Conservation (phyloP, 139 green algal genomes). For the Chlorella sorokiniana region DNA sequence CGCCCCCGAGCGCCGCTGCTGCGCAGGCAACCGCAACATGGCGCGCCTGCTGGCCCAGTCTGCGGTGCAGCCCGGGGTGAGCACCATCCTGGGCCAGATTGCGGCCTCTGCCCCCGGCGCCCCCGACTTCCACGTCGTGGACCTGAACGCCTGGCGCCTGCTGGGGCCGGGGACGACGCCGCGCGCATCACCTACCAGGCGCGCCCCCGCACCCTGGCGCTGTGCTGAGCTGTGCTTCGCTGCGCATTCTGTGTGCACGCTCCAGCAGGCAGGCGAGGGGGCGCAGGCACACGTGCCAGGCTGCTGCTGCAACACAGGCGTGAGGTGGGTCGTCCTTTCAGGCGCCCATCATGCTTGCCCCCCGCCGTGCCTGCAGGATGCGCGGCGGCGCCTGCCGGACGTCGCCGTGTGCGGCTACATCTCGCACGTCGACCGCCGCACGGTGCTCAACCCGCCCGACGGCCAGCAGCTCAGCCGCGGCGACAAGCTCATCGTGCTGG, state of each 20-base stretch:
- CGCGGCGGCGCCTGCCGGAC: neutral
- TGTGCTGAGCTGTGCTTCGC: neutral
- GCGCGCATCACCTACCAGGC: constrained; percentile 15
- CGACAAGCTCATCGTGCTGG: constrained; percentile 45
- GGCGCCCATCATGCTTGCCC: neutral
- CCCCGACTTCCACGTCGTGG: constrained; percentile 16
- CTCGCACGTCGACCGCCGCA: neutral
- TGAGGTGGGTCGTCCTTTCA: too few relatives aligned
- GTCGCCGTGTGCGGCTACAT: constrained; percentile 39
- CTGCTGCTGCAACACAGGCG: too few relatives aligned
- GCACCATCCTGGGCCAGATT: constrained; percentile 18
- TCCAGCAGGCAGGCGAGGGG: neutral
- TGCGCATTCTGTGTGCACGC: too few relatives aligned
- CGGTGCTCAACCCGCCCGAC: constrained; percentile 41
- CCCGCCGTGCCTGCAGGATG: neutral
- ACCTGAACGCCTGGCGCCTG: neutral
- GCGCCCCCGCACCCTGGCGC: neutral
- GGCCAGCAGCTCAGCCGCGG: neutral
- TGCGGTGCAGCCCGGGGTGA: constrained; percentile 38
- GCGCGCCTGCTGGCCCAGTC: constrained; percentile 34
- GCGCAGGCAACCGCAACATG: constrained; percentile 27
- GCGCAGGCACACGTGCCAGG: too few relatives aligned
- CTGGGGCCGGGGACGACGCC: neutral
- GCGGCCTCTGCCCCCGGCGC: constrained; percentile 6
- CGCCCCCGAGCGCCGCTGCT: too few relatives aligned